Conservation (phyloP, 2,329 filamentous ascomycete genomes). For the Elsinoe ampelina region DNA sequence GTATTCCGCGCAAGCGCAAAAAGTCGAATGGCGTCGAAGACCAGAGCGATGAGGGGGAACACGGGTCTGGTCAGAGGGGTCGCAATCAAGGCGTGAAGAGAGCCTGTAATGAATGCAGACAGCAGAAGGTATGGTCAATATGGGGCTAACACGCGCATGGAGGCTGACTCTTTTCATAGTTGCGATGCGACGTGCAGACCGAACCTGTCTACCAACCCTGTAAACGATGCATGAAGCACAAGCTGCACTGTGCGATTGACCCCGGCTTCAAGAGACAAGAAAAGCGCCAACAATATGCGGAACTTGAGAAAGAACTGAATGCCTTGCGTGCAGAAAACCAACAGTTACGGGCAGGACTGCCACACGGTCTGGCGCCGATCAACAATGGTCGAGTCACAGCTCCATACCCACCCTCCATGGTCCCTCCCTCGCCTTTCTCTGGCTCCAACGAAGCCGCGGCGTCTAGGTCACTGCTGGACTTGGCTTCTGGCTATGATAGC, state of each 20-base stretch:
- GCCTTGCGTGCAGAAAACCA: conserved; percentile 31
- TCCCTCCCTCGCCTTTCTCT: conserved; percentile 20
- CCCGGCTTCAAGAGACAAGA: conserved; percentile 79
- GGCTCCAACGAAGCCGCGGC: conserved; percentile 31
- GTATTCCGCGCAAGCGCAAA: conserved; percentile 16
- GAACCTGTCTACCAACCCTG: conserved; percentile 65
- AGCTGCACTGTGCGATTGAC: conserved; percentile 76
- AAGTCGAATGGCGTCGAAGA: conserved; percentile 16
- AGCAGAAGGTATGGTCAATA: conserved; percentile 60
- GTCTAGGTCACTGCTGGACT: conserved; percentile 28
- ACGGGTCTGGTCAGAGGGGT: conserved; percentile 28
- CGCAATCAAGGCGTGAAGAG: conserved; percentile 56
- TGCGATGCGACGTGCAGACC: conserved; percentile 76
- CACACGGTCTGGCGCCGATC: conserved; percentile 11
- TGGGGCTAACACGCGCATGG: not conserved
- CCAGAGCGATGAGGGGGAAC: conserved; percentile 11
- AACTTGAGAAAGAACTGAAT: conserved; percentile 79
- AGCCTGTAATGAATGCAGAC: conserved; percentile 75
- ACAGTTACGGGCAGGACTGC: conserved; percentile 12
- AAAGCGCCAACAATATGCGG: conserved; percentile 73
- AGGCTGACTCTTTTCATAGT: conserved; percentile 36
- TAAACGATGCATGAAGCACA: conserved; percentile 67
- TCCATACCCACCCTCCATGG: conserved; percentile 1
- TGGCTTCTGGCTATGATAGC: conserved; percentile 31
- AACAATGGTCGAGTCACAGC: conserved; percentile 12